Evolutionary conservation across 108 stramenopile species (phyloP), one percentile per base, ranked within the genome.

Genomic region (Cyclotella sp.): DNA sequence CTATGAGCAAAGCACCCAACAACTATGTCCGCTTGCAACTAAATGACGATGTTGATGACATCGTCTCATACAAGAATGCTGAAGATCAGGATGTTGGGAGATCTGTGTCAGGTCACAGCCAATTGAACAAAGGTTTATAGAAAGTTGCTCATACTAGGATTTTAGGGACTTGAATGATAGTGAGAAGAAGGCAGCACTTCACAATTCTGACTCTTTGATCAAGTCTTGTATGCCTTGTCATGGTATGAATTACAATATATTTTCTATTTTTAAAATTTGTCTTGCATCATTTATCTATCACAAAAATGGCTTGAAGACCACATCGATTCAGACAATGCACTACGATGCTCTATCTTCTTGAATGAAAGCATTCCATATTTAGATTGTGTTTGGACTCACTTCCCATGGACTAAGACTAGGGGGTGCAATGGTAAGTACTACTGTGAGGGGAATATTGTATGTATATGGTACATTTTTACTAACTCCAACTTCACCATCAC

Each of bases 21-120:
- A n/a, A n/a, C n/a, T n/a, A n/a, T n/a, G n/a, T n/a, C n/a, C n/a
- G n/a, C n/a, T n/a, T n/a, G n/a, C n/a, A n/a, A n/a, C n/a, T n/a
- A n/a, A n/a, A n/a, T n/a, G n/a, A n/a, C n/a, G 79, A 68, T 5
- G 60, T 61, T 44, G 46, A 76, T 19, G 7, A 27, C 9, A 72
- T 47, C 52, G 49, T 72, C 19, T 57, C 47, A 13, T 78, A 44
- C 47, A 62, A 78, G 41, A 28, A 19, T 27, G 77, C 77, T 15
- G 77, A 70, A 0, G 77, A 78, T 47, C 60, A 63, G 34, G 71
- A 52, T 63, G 63, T 65, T 53, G 77, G 77, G 6, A n/a, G 60
- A n/a, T 59, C 28, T 29, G 77, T 72, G 2, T 62, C 47, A 62
- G 77, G 77, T 12, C 70, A 42, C 15, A 12, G 39, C 53, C 16